Evolutionary conservation across 192 early-diverging fungal species (phyloP).

Genomic region (Gorgonomyces haynaldii): DNA sequence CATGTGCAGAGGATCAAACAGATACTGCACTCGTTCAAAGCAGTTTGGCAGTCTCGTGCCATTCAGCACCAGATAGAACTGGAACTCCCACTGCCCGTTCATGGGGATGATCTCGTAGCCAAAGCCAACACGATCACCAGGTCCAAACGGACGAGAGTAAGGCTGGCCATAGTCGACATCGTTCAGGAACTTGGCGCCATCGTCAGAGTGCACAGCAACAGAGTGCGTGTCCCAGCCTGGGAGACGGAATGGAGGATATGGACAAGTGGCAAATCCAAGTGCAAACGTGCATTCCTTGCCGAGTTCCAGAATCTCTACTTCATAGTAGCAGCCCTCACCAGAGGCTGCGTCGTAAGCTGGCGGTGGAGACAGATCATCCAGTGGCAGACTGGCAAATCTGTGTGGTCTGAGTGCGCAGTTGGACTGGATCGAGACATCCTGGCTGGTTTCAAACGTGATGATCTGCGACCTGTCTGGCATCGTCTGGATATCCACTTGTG

Average conservation of each 20-base stretch:
- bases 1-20: not conserved
- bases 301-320: not conserved
- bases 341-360: too few relatives aligned
- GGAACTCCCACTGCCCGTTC: not conserved
- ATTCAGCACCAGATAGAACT: not conserved
- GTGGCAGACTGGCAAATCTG: not conserved
- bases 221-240: not conserved
- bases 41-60: not conserved
- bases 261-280: constrained; percentile 1
- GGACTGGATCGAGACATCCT: not conserved
- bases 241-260: not conserved
- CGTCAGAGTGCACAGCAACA: not conserved
- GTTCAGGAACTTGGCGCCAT: not conserved
- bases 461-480: not conserved
- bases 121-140: not conserved
- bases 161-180: not conserved
- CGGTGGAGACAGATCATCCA: not conserved
- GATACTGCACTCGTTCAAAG: not conserved
- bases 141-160: not conserved
- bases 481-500: not conserved
- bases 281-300: not conserved
- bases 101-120: not conserved
- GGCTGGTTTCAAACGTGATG: not conserved
- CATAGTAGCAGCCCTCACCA: not conserved
- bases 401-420: not conserved